These are phyloP conservation scores for Tubosaeta sp. DNA, from an alignment of 768 basidiomycete species.

Conservation along the genomic window DNA sequence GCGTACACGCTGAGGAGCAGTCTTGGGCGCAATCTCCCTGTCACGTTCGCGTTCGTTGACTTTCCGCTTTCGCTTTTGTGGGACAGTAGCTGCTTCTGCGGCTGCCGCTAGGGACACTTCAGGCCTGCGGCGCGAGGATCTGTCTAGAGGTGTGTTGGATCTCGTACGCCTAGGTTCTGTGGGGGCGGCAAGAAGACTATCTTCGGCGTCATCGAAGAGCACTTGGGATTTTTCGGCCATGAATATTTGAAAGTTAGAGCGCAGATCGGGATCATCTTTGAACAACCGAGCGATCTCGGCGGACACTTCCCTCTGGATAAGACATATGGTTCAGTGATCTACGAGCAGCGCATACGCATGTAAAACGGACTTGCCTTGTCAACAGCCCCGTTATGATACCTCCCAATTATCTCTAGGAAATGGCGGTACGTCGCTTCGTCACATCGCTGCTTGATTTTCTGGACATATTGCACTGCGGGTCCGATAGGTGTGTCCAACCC, in stretches of 20 bases:
- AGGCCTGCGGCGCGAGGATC: conserved; percentile 42
- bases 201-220: conserved; percentile 43
- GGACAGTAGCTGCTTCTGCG: conserved; percentile 38
- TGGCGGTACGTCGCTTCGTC: conserved; percentile 82
- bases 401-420: conserved; percentile 71
- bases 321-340: not conserved
- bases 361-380: conserved; percentile 46
- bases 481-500: conserved; percentile 50
- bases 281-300: conserved; percentile 65
- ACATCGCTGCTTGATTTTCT: conserved; percentile 94
- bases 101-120: conserved; percentile 42
- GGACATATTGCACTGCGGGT: conserved; percentile 90
- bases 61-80: conserved; percentile 71
- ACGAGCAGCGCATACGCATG: not conserved
- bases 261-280: conserved; percentile 70
- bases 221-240: conserved; percentile 59
- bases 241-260: conserved; percentile 70
- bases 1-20: conserved; percentile 26
- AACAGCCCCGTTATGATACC: conserved; percentile 57
- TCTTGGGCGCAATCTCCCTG: conserved; percentile 28
- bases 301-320: conserved; percentile 55
- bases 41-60: conserved; percentile 40
- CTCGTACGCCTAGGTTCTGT: conserved; percentile 31
- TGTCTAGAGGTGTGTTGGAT: conserved; percentile 32
- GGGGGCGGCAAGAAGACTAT: conserved; percentile 25